These are phyloP conservation scores for Pestalotiopsis sp. DNA, from an alignment of 2,329 filamentous ascomycete species.

Conservation along the genomic window DNA sequence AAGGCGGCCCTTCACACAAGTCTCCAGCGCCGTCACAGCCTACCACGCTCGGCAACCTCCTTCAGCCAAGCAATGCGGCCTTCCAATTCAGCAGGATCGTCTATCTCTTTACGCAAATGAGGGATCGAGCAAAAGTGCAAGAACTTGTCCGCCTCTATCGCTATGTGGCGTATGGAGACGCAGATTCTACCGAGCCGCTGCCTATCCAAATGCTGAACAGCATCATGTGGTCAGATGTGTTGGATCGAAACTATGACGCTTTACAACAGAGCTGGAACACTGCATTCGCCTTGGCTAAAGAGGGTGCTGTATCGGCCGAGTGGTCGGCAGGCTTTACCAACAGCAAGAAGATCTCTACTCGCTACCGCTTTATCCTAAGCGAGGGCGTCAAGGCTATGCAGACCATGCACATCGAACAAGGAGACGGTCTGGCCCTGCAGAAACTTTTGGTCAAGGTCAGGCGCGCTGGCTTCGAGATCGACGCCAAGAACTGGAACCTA, in stretches of 20 bases:
- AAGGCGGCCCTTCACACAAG: background rate
- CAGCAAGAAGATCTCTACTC: conserved; percentile 47
- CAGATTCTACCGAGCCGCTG: conserved; percentile 36
- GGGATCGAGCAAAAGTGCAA: conserved; percentile 55
- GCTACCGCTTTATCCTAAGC: conserved; percentile 56
- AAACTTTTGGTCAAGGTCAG: conserved; percentile 58
- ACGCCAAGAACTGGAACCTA: conserved; percentile 80
- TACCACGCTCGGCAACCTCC: background rate
- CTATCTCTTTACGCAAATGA: conserved; percentile 44
- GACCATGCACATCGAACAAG: conserved; percentile 41
- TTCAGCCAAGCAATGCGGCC: background rate
- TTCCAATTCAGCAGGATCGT: conserved; percentile 43
- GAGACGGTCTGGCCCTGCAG: conserved; percentile 49
- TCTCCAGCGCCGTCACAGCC: background rate
- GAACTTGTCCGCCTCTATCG: conserved; percentile 60
- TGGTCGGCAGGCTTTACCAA: conserved; percentile 19
- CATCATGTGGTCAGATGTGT: conserved; percentile 69
- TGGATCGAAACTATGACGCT: conserved; percentile 58
- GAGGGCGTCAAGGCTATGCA: conserved; percentile 53
- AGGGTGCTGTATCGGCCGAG: conserved; percentile 40
- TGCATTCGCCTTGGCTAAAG: conserved; percentile 55
- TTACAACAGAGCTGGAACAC: conserved; percentile 70
- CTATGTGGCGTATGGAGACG: conserved; percentile 38
- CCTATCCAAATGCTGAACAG: conserved; percentile 62
- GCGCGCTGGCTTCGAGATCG: conserved; percentile 70